Evolutionary conservation across 495 filamentous ascomycete species (phyloP).

Genomic region (Penicillium atrosanguineum): DNA sequence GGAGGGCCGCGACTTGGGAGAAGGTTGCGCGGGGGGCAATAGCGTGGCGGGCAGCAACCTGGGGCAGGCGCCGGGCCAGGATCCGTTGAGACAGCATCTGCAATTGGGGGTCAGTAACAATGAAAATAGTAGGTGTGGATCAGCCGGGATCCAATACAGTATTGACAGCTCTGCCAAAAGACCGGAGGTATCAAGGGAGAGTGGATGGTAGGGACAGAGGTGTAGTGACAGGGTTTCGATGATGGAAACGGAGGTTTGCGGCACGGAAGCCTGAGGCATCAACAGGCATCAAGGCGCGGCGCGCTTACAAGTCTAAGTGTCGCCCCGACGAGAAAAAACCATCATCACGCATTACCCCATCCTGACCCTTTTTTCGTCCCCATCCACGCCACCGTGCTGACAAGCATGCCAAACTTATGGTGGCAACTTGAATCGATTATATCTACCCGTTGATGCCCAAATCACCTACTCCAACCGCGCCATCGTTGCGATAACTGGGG

Average conservation of each 20-base stretch:
- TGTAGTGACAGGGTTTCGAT: conserved; percentile 23
- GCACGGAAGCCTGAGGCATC: conserved; percentile 19
- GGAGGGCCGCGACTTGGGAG: conserved; percentile 49
- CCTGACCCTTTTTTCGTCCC: conserved; percentile 32
- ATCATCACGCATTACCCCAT: conserved; percentile 39
- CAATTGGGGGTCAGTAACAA: conserved; percentile 22
- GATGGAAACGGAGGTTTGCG: conserved; percentile 39
- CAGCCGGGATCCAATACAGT: neutral
- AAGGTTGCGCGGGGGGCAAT: conserved; percentile 51
- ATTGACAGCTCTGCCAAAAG: conserved; percentile 33
- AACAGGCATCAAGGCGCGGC: conserved; percentile 22
- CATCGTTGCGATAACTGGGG: conserved; percentile 67
- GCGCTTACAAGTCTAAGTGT: conserved; percentile 28
- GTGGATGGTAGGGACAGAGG: conserved; percentile 25
- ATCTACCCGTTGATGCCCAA: conserved; percentile 64
- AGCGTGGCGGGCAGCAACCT: conserved; percentile 46
- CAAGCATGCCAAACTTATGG: conserved; percentile 63
- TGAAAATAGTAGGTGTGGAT: neutral
- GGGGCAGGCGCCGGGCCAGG: conserved; percentile 45
- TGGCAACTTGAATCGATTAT: conserved; percentile 47
- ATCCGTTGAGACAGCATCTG: conserved; percentile 70
- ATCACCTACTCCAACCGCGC: conserved; percentile 57
- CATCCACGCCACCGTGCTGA: conserved; percentile 41
- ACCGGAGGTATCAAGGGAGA: conserved; percentile 24
- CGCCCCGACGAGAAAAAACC: conserved; percentile 43